Percentiles rank a stretch among this genome's conserved stretches.
Evolutionary conservation across 1,139 yeast genomes (phyloP).

Genomic region (Zygosaccharomyces pseudobailii): DNA sequence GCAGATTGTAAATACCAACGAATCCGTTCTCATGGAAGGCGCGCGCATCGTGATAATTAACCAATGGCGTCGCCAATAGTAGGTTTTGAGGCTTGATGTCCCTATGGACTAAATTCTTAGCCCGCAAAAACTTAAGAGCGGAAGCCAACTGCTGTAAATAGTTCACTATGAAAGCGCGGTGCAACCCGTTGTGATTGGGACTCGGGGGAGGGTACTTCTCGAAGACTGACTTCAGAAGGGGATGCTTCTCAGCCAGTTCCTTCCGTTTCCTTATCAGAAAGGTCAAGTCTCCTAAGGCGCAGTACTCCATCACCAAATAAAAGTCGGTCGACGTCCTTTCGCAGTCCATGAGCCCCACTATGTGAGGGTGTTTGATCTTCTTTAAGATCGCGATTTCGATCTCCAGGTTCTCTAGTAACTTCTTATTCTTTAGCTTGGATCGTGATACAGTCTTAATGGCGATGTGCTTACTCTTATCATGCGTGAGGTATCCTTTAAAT

Average conservation of each 20-base stretch:
- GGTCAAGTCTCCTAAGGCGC: conserved; percentile 90
- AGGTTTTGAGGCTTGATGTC: conserved; percentile 94
- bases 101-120: conserved; percentile 81
- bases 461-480: conserved; percentile 30
- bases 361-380: conserved; percentile 86
- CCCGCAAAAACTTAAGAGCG: conserved; percentile 75
- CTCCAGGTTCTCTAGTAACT: conserved; percentile 82
- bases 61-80: conserved; percentile 70
- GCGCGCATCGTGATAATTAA: conserved; percentile 46
- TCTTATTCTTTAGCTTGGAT: conserved; percentile 77
- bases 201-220: conserved; percentile 78
- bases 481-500: conserved; percentile 53
- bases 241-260: conserved; percentile 70
- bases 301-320: conserved; percentile 94
- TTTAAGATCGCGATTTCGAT: conserved; percentile 84
- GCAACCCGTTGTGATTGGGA: conserved; percentile 68
- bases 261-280: conserved; percentile 75
- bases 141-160: conserved; percentile 82
- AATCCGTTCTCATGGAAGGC: conserved; percentile 53
- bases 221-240: conserved; percentile 69
- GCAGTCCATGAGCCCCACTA: conserved; percentile 80
- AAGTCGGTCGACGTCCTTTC: conserved; percentile 74
- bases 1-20: conserved; percentile 83
- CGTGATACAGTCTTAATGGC: conserved; percentile 88
- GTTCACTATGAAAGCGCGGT: conserved; percentile 72